phyloP scores from a whole-genome alignment of 2,329 filamentous ascomycete genomes.

The Amesomyces nigricolor region DNA sequence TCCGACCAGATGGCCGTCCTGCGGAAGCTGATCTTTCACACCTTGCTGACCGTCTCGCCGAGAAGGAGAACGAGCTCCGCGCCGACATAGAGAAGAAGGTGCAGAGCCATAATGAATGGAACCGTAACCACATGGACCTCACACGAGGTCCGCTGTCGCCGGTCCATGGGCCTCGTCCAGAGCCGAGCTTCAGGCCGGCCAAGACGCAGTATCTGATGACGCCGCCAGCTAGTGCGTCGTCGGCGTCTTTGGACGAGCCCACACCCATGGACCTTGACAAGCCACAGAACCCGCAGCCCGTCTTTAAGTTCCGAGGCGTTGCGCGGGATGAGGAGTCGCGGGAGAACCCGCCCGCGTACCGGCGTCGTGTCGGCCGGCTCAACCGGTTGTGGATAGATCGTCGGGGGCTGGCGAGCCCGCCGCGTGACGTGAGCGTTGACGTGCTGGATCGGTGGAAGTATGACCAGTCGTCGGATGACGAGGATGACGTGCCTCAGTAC shows the following conservation, averaged over 20 bases:
- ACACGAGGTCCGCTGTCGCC: slow-evolving; percentile 82
- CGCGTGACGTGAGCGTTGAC: slow-evolving; percentile 40
- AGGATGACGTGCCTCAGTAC: slow-evolving; percentile 70
- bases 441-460: slow-evolving; percentile 74
- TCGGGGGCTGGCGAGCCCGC: slow-evolving; percentile 56
- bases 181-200: slow-evolving; percentile 63
- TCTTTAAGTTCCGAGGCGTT: slow-evolving; percentile 44
- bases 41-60: slow-evolving; percentile 69
- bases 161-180: slow-evolving; percentile 57
- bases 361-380: slow-evolving; percentile 76
- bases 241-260: slow-evolving; percentile 39
- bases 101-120: slow-evolving; percentile 86
- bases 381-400: slow-evolving; percentile 87
- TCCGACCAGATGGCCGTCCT: slow-evolving; percentile 62
- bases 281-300: slow-evolving; percentile 31
- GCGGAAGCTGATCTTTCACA: slow-evolving; percentile 74
- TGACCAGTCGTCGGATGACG: slow-evolving; percentile 77
- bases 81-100: slow-evolving; percentile 82
- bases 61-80: slow-evolving; percentile 76
- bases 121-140: slow-evolving; percentile 80
- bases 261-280: slow-evolving; percentile 50
- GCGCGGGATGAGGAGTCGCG: slow-evolving; percentile 36
- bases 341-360: slow-evolving; percentile 58
- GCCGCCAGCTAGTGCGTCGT: slow-evolving; percentile 52
- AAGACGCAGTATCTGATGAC: slow-evolving; percentile 67